Evolutionary conservation across 1,139 yeast genomes (phyloP).

Genomic region (Zhuliangozyma blackwelliae): DNA sequence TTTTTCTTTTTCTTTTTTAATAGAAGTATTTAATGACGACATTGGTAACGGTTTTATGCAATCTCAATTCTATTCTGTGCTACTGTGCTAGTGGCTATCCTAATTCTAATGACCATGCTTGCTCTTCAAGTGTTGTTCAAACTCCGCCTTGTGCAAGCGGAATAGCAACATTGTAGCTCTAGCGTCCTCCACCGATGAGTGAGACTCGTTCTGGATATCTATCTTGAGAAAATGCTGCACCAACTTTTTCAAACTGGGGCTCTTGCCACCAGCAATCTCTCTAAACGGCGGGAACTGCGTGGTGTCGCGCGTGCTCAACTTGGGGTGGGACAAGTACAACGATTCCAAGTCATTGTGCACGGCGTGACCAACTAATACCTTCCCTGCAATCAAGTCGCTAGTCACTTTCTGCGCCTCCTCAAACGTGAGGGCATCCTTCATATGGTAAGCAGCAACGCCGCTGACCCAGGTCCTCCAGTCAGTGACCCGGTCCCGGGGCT

Average conservation of each 20-base stretch:
- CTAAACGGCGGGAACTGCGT: conserved; percentile 58
- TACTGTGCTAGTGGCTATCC: too few relatives aligned
- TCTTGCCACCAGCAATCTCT: conserved; percentile 56
- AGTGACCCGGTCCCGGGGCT: conserved; percentile 70
- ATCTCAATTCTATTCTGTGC: too few relatives aligned
- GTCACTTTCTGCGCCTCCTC: conserved; percentile 62
- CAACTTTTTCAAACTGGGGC: conserved; percentile 70
- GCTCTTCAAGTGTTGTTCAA: conserved; percentile 36
- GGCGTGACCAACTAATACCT: conserved; percentile 81
- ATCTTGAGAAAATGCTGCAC: conserved; percentile 52
- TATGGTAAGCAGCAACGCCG: conserved; percentile 70
- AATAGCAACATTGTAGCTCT: conserved; percentile 79
- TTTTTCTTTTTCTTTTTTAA: neutral
- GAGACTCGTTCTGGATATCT: conserved; percentile 71
- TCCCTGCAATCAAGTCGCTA: conserved; percentile 43
- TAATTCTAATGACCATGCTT: too few relatives aligned
- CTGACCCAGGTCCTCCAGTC: conserved; percentile 97
- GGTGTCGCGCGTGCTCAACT: conserved; percentile 66
- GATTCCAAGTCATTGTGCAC: conserved; percentile 72
- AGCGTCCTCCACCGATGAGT: conserved; percentile 90
- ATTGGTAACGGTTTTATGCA: neutral
- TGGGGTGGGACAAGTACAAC: conserved; percentile 66
- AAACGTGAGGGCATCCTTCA: conserved; percentile 63
- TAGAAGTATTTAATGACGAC: neutral
- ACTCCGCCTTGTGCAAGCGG: conserved; percentile 55